These are phyloP conservation scores for Penicillium egyptiacum DNA, from an alignment of 495 filamentous ascomycete genomes.

Conservation along the genomic window DNA sequence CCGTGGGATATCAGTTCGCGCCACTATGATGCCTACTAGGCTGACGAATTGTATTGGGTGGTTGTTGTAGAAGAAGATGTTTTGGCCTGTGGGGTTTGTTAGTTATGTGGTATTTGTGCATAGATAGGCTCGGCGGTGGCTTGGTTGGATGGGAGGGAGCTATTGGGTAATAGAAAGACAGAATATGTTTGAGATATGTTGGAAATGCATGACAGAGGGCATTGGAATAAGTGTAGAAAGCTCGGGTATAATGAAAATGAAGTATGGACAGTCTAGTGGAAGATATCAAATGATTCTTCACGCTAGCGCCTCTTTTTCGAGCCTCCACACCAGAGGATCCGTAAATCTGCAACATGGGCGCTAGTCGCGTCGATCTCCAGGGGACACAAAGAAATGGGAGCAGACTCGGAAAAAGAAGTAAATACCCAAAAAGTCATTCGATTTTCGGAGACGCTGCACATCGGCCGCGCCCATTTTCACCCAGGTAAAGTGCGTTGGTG, in stretches of 20 bases:
- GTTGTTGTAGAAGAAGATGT: conserved; percentile 77
- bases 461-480: conserved; percentile 73
- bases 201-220: background rate
- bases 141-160: background rate
- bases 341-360: background rate
- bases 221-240: background rate
- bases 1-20: conserved; percentile 62
- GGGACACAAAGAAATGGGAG: conserved; percentile 1
- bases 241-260: background rate
- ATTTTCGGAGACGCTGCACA: conserved; percentile 57
- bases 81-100: conserved; percentile 52
- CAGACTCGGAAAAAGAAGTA: conserved; percentile 3
- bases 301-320: background rate
- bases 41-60: conserved; percentile 88
- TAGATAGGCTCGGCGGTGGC: background rate
- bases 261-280: background rate
- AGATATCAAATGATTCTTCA: conserved; percentile 1
- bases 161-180: background rate
- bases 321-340: background rate
- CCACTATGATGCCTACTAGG: conserved; percentile 72
- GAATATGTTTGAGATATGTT: background rate
- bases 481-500: conserved; percentile 82
- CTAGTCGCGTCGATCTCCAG: background rate
- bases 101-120: conserved; percentile 1
- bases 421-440: conserved; percentile 67